Evolutionary conservation across 2,329 filamentous ascomycete species (phyloP).

Genomic region (Tolypocladium amazonense): DNA sequence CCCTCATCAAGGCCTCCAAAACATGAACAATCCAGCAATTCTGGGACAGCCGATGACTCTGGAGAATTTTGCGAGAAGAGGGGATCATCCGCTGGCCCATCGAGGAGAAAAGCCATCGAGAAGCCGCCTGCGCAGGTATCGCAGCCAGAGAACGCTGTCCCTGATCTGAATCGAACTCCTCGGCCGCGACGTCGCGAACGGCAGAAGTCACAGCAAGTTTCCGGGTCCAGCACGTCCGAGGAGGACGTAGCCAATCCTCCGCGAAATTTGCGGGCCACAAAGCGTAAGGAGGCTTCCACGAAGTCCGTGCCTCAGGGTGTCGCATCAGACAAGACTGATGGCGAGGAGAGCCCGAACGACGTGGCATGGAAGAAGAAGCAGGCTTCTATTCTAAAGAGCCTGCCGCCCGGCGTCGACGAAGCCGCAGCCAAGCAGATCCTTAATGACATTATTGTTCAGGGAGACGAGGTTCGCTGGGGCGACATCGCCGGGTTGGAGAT

Average conservation of each 20-base stretch:
- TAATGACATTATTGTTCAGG: constrained; percentile 90
- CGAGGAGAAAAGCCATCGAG: constrained; percentile 8
- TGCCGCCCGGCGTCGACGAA: constrained; percentile 75
- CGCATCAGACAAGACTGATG: constrained; percentile 31
- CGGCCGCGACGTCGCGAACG: constrained; percentile 10
- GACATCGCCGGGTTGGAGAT: constrained; percentile 86
- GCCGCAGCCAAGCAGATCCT: constrained; percentile 81
- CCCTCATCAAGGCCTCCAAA: constrained; percentile 1
- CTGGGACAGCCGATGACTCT: constrained; percentile 10
- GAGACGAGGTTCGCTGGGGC: constrained; percentile 89
- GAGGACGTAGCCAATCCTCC: constrained; percentile 11
- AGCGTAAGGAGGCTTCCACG: constrained; percentile 20
- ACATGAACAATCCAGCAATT: constrained; percentile 1
- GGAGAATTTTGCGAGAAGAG: constrained; percentile 10
- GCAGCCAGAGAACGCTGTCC: background rate
- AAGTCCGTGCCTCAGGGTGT: constrained; percentile 36
- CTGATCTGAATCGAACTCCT: constrained; percentile 5
- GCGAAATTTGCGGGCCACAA: constrained; percentile 13
- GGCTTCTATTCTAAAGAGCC: constrained; percentile 56
- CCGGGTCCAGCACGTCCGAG: constrained; percentile 15
- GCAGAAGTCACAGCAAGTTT: constrained; percentile 8
- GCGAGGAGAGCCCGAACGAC: constrained; percentile 26
- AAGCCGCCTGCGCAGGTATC: constrained; percentile 1
- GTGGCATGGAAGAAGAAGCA: constrained; percentile 52
- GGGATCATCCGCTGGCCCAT: constrained; percentile 4